A percentile compares a stretch with the other conserved stretches of the same genome.
Evolutionary conservation across 2,329 filamentous ascomycete genomes (phyloP).

Genomic region (Botrytis fabae): DNA sequence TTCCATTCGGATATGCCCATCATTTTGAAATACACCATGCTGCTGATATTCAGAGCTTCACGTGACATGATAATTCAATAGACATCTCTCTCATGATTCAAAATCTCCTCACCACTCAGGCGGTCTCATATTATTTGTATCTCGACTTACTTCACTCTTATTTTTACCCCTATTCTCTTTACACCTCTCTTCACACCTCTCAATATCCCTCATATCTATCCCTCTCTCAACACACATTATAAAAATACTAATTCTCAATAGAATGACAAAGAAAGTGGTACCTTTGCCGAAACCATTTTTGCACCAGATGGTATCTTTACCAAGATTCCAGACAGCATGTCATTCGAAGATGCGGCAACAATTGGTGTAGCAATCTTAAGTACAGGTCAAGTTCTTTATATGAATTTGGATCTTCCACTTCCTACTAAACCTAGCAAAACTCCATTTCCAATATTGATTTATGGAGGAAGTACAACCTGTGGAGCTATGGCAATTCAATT

Average conservation of each 20-base stretch:
- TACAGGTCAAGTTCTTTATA: constrained; percentile 24
- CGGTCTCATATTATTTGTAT: no score
- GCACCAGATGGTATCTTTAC: constrained; percentile 45
- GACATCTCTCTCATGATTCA: no score
- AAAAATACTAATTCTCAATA: neutral
- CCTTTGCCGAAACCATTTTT: constrained; percentile 33
- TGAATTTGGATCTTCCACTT: constrained; percentile 16
- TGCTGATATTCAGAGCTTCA: neutral
- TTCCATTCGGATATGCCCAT: neutral
- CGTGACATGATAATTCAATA: neutral
- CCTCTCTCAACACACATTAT: neutral
- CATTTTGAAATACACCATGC: neutral
- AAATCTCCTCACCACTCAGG: no score
- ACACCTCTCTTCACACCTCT: no score
- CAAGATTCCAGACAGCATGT: constrained; percentile 47
- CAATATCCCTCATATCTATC: no score
- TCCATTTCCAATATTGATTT: constrained; percentile 39
- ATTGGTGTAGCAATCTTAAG: constrained; percentile 28
- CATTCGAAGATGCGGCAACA: constrained; percentile 47
- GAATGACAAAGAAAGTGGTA: constrained; percentile 27
- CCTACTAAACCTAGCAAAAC: neutral
- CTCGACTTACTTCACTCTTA: no score
- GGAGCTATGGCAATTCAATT: constrained; percentile 41
- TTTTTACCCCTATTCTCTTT: no score
- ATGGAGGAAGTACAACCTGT: constrained; percentile 26